Evolutionary conservation across 176 grass and related monocot genomes (phyloP).

Genomic region (Aegilops longissima): DNA sequence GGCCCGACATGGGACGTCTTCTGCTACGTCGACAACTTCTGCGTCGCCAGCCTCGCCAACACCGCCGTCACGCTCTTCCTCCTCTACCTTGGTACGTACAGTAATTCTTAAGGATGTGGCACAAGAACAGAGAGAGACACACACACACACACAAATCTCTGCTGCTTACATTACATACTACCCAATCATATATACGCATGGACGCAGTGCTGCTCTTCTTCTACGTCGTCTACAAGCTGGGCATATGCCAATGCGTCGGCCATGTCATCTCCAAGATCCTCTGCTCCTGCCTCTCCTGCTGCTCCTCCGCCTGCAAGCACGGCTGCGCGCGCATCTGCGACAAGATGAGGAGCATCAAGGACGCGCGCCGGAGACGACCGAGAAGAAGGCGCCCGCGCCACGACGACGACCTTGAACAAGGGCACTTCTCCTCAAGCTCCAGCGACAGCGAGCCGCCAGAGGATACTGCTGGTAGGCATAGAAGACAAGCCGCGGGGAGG

Average conservation of each 20-base stretch:
- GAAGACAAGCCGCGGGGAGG: not conserved
- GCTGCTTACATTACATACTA: not conserved
- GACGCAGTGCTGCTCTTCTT: slow-evolving; percentile 41
- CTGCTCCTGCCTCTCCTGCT: slow-evolving; percentile 38
- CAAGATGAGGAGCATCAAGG: slow-evolving; percentile 29
- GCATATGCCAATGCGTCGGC: slow-evolving; percentile 43
- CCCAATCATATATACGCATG: too few relatives aligned
- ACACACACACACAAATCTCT: too few relatives aligned
- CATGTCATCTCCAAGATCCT: slow-evolving; percentile 30
- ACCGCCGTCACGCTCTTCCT: slow-evolving; percentile 42
- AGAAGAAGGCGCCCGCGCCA: not conserved
- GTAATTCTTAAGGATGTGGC: too few relatives aligned
- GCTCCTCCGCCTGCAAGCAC: slow-evolving; percentile 31
- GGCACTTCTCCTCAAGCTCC: not conserved
- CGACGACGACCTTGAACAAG: slow-evolving; percentile 13
- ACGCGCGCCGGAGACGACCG: not conserved
- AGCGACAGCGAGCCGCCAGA: not conserved
- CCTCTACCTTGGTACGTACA: slow-evolving; percentile 11
- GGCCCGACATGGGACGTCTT: slow-evolving; percentile 58
- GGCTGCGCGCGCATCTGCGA: slow-evolving; percentile 33
- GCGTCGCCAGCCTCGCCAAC: slow-evolving; percentile 53
- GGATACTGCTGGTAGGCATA: too few relatives aligned
- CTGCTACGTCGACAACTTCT: slow-evolving; percentile 73
- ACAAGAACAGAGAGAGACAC: too few relatives aligned
- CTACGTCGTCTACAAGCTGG: slow-evolving; percentile 54